Evolutionary conservation across 2,329 filamentous ascomycete species (phyloP).

Genomic region (Xylaria sp.): DNA sequence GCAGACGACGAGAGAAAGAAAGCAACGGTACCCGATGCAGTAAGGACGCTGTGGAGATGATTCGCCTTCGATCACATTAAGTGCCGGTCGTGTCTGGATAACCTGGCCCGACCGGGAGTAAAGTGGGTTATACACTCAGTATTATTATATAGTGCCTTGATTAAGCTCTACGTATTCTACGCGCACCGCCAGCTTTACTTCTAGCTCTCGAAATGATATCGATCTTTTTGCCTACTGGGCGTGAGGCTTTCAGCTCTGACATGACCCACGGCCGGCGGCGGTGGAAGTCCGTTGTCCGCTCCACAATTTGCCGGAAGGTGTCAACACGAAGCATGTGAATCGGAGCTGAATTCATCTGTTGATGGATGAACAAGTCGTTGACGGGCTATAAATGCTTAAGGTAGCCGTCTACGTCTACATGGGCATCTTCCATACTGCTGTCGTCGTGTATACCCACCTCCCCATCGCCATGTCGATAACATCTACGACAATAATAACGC

Average conservation of each 20-base stretch:
- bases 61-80: constrained; percentile 10
- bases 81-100: constrained; percentile 7
- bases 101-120: not conserved
- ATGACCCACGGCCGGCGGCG: constrained; percentile 28
- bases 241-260: constrained; percentile 27
- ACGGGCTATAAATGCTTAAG: not conserved
- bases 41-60: constrained; percentile 17
- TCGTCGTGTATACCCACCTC: not conserved
- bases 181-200: not conserved
- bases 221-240: constrained; percentile 3
- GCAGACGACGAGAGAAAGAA: not conserved
- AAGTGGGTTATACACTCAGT: constrained; percentile 8
- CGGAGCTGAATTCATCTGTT: constrained; percentile 5
- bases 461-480: constrained; percentile 21
- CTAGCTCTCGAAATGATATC: constrained; percentile 7
- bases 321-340: not conserved
- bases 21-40: not conserved
- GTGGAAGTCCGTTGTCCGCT: constrained; percentile 34
- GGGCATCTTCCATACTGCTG: not conserved
- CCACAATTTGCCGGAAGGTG: constrained; percentile 16
- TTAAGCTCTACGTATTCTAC: not conserved
- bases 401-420: not conserved
- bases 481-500: constrained; percentile 21
- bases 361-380: not conserved
- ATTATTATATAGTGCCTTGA: constrained; percentile 19